Evolutionary conservation across 352 stramenopile species (phyloP).

Genomic region (Phytophthora kernoviae): DNA sequence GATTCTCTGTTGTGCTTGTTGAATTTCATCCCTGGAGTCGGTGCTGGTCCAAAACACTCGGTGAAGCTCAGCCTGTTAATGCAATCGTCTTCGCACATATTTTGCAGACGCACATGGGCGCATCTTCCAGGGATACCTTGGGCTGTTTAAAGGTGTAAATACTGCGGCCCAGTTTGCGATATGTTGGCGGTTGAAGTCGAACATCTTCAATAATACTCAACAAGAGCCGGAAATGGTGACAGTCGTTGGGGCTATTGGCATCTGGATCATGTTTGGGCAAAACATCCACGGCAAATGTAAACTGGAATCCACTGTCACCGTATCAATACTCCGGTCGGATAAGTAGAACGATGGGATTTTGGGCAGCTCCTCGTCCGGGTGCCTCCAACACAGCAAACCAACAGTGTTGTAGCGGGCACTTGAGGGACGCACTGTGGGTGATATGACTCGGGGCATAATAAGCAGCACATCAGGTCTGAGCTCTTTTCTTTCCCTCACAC

Average conservation of each 20-base stretch:
- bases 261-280: constrained; percentile 70
- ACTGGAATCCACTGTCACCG: constrained; percentile 78
- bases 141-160: constrained; percentile 89
- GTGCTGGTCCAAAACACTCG: constrained; percentile 89
- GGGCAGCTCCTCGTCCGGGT: constrained; percentile 75
- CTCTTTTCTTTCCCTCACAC: constrained; percentile 80
- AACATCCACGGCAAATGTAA: constrained; percentile 83
- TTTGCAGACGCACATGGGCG: constrained; percentile 81
- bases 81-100: constrained; percentile 90
- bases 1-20: constrained; percentile 78
- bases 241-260: constrained; percentile 49
- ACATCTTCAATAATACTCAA: constrained; percentile 74
- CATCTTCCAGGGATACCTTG: constrained; percentile 77
- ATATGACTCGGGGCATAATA: constrained; percentile 93
- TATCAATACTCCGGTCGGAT: constrained; percentile 61
- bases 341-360: constrained; percentile 81
- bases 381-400: constrained; percentile 90
- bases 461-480: constrained; percentile 87
- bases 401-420: constrained; percentile 92
- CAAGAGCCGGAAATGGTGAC: constrained; percentile 82
- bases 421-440: constrained; percentile 92
- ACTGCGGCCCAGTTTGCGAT: constrained; percentile 74
- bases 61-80: constrained; percentile 93
- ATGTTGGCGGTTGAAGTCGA: constrained; percentile 74
- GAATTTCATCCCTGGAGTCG: constrained; percentile 60